Base-by-base conservation (phyloP, 345 rosid species). In the Corchorus olitorius region DNA sequence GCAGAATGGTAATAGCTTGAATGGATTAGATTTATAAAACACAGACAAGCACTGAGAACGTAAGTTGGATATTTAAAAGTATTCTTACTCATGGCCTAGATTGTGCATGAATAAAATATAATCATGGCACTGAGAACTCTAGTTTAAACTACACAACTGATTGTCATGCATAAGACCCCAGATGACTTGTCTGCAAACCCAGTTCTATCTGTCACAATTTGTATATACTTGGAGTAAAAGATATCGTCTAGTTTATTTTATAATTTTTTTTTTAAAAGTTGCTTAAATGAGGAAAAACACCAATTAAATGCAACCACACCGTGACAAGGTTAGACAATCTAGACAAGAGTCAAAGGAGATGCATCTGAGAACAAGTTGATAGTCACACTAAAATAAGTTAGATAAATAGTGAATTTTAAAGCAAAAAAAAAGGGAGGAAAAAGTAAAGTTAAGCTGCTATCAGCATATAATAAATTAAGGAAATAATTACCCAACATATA, bases 401-500 rank as follows among this genome's bases (percentile, higher is more conserved):
- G 4, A 69, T 15, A 52, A 70, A 52, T 16, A 35, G 35, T 46
- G 48, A 4, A 34, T 19, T 14, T 5, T 17, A 70, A 55, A 41
- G 43, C n/a, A 10, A 43, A 20, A 58, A 45, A 9, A 43, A 20
- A 58, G 15, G 20, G 35, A 27, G 27, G 22, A 8, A 45, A 60
- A 74, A 73, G 58, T 6, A 39, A 16, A 72, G 54, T 49, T 45
- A 37, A 61, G 48, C 5, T 15, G 45, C 41, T 14, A 61, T 61
- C 33, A 58, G n/a, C 53, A 71, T 69, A 59, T 41, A 67, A 54
- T 39, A 66, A n/a, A 77, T 61, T 52, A 37, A 50, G 84, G 81
- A 59, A 58, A 82, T 45, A 64, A 76, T 89, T 93, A 94, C 98
- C 98, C 98, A 39, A 93, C 95, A 81, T 94, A 93, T 37, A 94